Base-by-base conservation (phyloP, 2,329 filamentous ascomycete species). In the Aaosphaeria pasadenensis region DNA sequence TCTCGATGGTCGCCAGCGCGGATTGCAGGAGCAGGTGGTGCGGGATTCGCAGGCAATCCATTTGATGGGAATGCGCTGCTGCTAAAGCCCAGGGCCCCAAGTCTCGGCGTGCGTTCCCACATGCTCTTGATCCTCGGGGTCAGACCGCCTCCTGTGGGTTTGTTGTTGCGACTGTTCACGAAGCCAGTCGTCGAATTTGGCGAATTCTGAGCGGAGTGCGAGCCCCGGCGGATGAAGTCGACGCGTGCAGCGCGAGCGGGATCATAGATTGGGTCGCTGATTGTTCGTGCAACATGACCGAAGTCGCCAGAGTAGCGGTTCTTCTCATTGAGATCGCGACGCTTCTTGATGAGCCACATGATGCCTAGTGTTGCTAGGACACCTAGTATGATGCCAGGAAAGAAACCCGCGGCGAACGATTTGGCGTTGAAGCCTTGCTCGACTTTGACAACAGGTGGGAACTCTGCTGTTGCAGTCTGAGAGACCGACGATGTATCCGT, bases 211-310 rank as follows among this genome's bases (percentile, higher is more conserved):
- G 54, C 57, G 3, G 63, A 64, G 7, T 57, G 54, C 5, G 60
- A 64, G 4, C 60, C 58, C 9, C 62, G 61, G 9, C 68, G 57
- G 33, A 71, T 66, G 52, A 71, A 69, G 51, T 72, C 67, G 33
- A 64, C 66, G 4, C 69, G 58, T 9, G 63, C 57, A 13, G 65
- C 62, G 45, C 64, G 57, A n/a, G 55, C 50, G 2, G 67, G 66
- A 46, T 71, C 64, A 55, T 68, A 71, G 53, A 71, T 71, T 17
- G 68, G 67, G 38, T 71, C 67, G 50, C 64, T 69, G 54, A 71
- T 69, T 36, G 64, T 61, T 9, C 67, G 62, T 4, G 66, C 56
- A 11, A 71, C 66, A 36, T 68, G 65, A 1, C 66, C 67, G 38
- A 70, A 70, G 55, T 72, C 69, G 7, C 66, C 66, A 2, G 63